Base-by-base conservation (phyloP, 2,329 filamentous ascomycete species). In the Exserohilum turcica region DNA sequence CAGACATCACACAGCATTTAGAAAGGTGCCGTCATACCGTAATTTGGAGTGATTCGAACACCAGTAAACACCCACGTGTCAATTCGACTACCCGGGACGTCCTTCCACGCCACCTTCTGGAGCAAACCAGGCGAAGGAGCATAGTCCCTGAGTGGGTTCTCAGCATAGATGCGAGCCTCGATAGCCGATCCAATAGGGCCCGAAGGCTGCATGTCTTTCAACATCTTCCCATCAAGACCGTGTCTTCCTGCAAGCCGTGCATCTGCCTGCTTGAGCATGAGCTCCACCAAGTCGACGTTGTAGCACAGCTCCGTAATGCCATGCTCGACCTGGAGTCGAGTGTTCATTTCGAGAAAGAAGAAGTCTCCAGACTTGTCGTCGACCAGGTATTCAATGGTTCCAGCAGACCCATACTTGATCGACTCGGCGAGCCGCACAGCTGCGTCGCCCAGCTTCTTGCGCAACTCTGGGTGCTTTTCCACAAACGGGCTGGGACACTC, bases 381-480 rank as follows among this genome's bases (percentile, higher is more conserved):
- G 5, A 96, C 87, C 37, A 96, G 89, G 68, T 92, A 96, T 75
- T 96, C 92, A 16, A 96, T 89, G 0, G 92, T 96, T 1, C 92
- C 92, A 7, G 91, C 92, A 6, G 89, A 91, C n/a, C 89, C 88
- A 66, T 96, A 96, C 3, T 77, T 75, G 52, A 83, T 78, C 0
- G 77, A 79, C 59, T 80, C 77, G 0, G 82, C 81, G 15, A 85
- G 76, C n/a, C 85, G 84, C 4, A 95, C 88, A 3, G 92, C 90
- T 10, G 88, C 82, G 3, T 86, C 86, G 1, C 78, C 74, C 10
- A 85, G 84, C 82, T 72, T 85, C 82, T 77, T 84, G 73, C 66
- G 87, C 79, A 85, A 86, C 82, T 73, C 71, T 0, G 73, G 71
- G 47, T 80, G 74, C 36, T 66, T 75, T 43, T 76, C 73, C 0